These are phyloP conservation scores for Neurospora sp. DNA, from an alignment of 495 filamentous ascomycete species.

Conservation along the genomic window DNA sequence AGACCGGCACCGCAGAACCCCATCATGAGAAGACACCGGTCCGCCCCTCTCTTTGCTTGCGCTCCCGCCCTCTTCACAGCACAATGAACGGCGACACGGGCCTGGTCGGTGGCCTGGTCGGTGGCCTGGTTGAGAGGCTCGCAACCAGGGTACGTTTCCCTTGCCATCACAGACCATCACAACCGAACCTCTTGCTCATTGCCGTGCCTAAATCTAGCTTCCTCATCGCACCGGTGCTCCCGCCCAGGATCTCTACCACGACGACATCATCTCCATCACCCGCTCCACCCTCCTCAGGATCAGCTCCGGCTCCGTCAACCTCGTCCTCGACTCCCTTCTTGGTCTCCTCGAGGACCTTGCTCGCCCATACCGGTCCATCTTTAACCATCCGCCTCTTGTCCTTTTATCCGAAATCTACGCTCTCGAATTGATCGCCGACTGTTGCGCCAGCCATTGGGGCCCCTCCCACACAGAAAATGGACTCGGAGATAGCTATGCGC, in stretches of 20 bases:
- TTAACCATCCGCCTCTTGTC: slow-evolving; percentile 42
- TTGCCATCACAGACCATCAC: not conserved
- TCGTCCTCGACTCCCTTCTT: slow-evolving; percentile 48
- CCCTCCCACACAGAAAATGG: slow-evolving; percentile 3
- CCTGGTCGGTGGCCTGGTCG: slow-evolving; percentile 52
- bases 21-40: slow-evolving; percentile 24
- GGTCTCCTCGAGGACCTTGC: slow-evolving; percentile 39
- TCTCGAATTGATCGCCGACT: slow-evolving; percentile 52
- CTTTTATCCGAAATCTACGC: slow-evolving; percentile 51
- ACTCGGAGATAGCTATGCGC: not conserved
- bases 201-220: slow-evolving; percentile 31
- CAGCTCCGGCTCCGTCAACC: slow-evolving; percentile 41
- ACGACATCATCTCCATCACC: slow-evolving; percentile 51
- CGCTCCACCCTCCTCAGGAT: slow-evolving; percentile 51
- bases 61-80: slow-evolving; percentile 14
- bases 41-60: not conserved
- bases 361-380: slow-evolving; percentile 34
- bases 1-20: slow-evolving; percentile 1
- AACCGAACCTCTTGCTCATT: not conserved
- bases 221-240: slow-evolving; percentile 54
- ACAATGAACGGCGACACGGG: slow-evolving; percentile 54
- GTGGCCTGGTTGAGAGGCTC: slow-evolving; percentile 54
- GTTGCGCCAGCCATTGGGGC: slow-evolving; percentile 48
- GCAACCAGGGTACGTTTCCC: slow-evolving; percentile 44
- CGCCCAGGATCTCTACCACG: slow-evolving; percentile 45